Percentiles rank a stretch among this genome's conserved stretches.
Conservation (phyloP, 768 basidiomycete genomes). For the Boletellus ananas region DNA sequence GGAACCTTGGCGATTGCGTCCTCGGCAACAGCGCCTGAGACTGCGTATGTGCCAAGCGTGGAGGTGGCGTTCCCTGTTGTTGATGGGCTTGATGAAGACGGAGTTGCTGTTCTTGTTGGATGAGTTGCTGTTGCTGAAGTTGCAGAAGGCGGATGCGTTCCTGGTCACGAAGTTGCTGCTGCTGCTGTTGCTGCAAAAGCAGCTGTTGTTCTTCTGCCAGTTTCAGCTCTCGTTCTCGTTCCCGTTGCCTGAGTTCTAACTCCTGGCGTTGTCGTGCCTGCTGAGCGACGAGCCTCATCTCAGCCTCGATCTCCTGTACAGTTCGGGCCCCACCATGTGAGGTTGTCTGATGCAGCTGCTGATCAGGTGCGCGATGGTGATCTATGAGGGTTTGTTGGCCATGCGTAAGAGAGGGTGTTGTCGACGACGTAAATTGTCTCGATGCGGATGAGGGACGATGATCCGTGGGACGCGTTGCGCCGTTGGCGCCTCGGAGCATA, state of each 20-base stretch:
- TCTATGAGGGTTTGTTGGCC: slow-evolving; percentile 30
- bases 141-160: slow-evolving; percentile 40
- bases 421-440: slow-evolving; percentile 22
- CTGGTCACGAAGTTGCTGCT: slow-evolving; percentile 40
- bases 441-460: slow-evolving; percentile 25
- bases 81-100: slow-evolving; percentile 38
- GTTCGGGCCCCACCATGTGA: slow-evolving; percentile 51
- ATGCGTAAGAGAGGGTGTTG: slow-evolving; percentile 22
- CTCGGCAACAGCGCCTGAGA: slow-evolving; percentile 38
- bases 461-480: slow-evolving; percentile 40
- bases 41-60: slow-evolving; percentile 54
- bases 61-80: slow-evolving; percentile 54
- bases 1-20: slow-evolving; percentile 76
- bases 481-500: slow-evolving; percentile 54
- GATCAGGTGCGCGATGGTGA: slow-evolving; percentile 37
- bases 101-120: slow-evolving; percentile 33
- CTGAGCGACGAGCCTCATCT: slow-evolving; percentile 67
- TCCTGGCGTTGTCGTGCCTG: slow-evolving; percentile 39
- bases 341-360: slow-evolving; percentile 32
- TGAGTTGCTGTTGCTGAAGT: slow-evolving; percentile 41
- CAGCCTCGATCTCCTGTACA: slow-evolving; percentile 78
- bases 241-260: slow-evolving; percentile 44
- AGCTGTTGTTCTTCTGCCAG: slow-evolving; percentile 34
- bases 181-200: slow-evolving; percentile 39
- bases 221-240: slow-evolving; percentile 35